Evolutionary conservation across 2,329 filamentous ascomycete genomes (phyloP).

Genomic region (Meredithiella fracta): DNA sequence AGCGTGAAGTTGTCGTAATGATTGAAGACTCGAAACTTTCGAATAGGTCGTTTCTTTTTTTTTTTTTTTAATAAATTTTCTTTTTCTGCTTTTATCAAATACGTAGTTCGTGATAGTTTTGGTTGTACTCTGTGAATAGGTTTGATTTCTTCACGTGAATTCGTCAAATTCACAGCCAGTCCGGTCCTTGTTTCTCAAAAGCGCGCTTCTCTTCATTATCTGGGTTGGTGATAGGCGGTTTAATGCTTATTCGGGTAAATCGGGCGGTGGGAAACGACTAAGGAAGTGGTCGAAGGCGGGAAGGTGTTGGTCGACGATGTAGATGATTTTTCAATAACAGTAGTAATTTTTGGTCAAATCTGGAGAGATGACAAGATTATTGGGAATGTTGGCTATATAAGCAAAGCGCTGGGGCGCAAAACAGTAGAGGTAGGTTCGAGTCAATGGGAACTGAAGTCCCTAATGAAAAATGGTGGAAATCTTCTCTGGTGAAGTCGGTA

Average conservation of each 20-base stretch:
- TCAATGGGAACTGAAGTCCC: neutral
- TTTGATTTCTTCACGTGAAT: slow-evolving; percentile 13
- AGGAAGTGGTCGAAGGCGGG: neutral
- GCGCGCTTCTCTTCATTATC: slow-evolving; percentile 16
- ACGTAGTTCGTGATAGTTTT: neutral
- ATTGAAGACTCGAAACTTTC: no score
- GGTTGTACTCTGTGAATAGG: neutral
- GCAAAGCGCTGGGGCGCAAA: neutral
- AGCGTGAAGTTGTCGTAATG: no score
- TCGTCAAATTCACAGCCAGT: slow-evolving; percentile 16
- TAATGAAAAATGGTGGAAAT: neutral
- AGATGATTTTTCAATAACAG: no score
- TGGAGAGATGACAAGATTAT: neutral
- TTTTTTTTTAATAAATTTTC: slow-evolving; percentile 3
- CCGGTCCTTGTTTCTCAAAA: slow-evolving; percentile 15
- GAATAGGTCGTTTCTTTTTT: neutral
- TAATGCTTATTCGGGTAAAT: neutral
- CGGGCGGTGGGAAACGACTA: neutral
- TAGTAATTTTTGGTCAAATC: neutral
- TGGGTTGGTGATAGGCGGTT: slow-evolving; percentile 3
- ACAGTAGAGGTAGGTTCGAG: neutral
- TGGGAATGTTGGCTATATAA: neutral
- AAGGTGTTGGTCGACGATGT: neutral
- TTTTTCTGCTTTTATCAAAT: neutral
- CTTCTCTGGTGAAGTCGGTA: neutral